Conservation (phyloP, 108 stramenopile genomes). For the Parmales sp. region DNA sequence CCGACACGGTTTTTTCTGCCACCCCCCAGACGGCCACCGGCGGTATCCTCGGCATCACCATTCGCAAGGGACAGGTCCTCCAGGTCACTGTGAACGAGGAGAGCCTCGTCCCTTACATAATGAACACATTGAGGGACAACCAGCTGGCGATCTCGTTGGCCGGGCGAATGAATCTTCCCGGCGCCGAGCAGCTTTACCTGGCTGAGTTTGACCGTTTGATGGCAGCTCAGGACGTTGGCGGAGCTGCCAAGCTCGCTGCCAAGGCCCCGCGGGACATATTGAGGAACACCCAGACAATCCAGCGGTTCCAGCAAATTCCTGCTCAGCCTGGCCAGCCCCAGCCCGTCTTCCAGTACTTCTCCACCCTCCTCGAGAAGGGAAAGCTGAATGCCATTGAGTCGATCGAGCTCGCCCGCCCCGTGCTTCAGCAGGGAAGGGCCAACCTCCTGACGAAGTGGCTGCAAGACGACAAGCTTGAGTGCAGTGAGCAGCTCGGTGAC, state of each 20-base stretch:
- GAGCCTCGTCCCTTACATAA: constrained; percentile 48
- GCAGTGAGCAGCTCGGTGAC: constrained; percentile 55
- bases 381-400: constrained; percentile 51
- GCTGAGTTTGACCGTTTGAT: constrained; percentile 44
- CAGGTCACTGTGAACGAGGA: constrained; percentile 43
- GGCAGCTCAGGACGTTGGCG: constrained; percentile 40
- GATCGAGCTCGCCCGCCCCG: constrained; percentile 48
- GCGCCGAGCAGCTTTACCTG: constrained; percentile 50
- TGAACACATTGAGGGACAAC: constrained; percentile 37
- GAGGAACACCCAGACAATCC: constrained; percentile 50
- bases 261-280: constrained; percentile 36
- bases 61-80: constrained; percentile 45
- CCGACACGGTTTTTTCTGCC: constrained; percentile 47
- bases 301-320: constrained; percentile 46
- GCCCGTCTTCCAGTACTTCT: constrained; percentile 61
- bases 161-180: constrained; percentile 41
- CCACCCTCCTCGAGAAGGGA: constrained; percentile 43
- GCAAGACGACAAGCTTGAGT: constrained; percentile 37
- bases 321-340: constrained; percentile 41
- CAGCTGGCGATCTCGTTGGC: constrained; percentile 46
- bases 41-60: constrained; percentile 39
- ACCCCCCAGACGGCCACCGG: constrained; percentile 27
- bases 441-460: constrained; percentile 65
- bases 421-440: constrained; percentile 46
- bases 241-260: constrained; percentile 50